Percentiles rank a stretch among this genome's conserved stretches.
phyloP scores from a whole-genome alignment of 768 basidiomycete genomes.

The Leccinellum rugosiceps region DNA sequence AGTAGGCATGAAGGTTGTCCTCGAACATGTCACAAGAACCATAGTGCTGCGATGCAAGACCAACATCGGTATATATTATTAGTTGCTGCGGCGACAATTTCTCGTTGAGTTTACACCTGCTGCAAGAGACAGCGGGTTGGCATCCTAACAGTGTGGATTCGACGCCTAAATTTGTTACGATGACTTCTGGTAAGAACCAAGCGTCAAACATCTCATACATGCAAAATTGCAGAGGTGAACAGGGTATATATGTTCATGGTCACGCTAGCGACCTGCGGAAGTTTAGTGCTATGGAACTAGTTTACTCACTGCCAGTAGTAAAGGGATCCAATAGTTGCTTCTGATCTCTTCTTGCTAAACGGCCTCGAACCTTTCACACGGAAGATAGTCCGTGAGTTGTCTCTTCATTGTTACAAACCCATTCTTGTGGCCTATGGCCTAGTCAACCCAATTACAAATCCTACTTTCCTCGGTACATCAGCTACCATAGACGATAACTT shows the following conservation, averaged over 20 bases:
- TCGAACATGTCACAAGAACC: background rate
- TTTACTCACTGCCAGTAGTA: background rate
- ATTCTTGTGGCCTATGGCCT: background rate
- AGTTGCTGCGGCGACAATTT: background rate
- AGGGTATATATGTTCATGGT: background rate
- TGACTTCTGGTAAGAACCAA: constrained; percentile 32
- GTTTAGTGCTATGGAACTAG: background rate
- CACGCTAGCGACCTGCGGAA: background rate
- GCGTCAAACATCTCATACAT: constrained; percentile 46
- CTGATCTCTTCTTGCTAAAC: background rate
- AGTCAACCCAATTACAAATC: background rate
- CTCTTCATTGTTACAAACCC: background rate
- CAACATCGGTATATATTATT: background rate
- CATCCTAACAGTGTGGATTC: background rate
- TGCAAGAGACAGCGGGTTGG: background rate
- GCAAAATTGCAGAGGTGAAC: constrained; percentile 39
- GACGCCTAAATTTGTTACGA: background rate
- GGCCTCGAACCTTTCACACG: background rate
- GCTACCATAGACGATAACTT: background rate
- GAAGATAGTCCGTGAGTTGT: background rate
- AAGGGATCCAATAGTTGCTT: background rate
- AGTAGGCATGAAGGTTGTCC: background rate
- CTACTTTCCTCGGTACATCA: background rate
- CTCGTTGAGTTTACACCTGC: background rate
- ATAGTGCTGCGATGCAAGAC: background rate